A percentile compares a stretch with the other conserved stretches of the same genome.
These are phyloP conservation scores for Neoarthrinium moseri DNA, from an alignment of 2,329 filamentous ascomycete genomes.

Conservation along the genomic window DNA sequence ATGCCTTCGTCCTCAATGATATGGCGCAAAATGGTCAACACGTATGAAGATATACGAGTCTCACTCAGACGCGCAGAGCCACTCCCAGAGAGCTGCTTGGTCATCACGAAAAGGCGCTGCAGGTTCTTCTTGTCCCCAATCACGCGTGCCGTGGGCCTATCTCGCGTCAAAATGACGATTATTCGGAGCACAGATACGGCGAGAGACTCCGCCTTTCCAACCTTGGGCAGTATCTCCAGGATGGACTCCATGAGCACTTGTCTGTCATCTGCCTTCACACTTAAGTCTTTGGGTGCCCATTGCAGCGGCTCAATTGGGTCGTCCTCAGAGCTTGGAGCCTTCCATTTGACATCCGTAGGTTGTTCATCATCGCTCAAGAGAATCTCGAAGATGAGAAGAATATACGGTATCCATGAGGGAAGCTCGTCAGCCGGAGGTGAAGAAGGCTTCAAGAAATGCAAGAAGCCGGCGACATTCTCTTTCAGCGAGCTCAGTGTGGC, in stretches of 20 bases:
- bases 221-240: slow-evolving; percentile 79
- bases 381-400: slow-evolving; percentile 86
- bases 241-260: slow-evolving; percentile 71
- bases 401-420: slow-evolving; percentile 90
- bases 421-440: slow-evolving; percentile 71
- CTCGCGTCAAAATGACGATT: slow-evolving; percentile 83
- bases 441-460: slow-evolving; percentile 74
- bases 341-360: slow-evolving; percentile 74
- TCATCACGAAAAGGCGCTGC: slow-evolving; percentile 89
- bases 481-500: slow-evolving; percentile 73
- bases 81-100: slow-evolving; percentile 82
- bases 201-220: slow-evolving; percentile 83
- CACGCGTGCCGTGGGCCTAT: slow-evolving; percentile 68
- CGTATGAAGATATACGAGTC: slow-evolving; percentile 53
- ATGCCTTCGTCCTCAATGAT: slow-evolving; percentile 92
- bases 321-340: slow-evolving; percentile 48
- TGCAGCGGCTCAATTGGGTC: slow-evolving; percentile 52
- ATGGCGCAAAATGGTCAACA: slow-evolving; percentile 87
- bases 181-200: slow-evolving; percentile 82
- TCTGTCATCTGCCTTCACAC: slow-evolving; percentile 66
- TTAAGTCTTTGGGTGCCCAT: slow-evolving; percentile 57
- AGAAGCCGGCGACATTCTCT: slow-evolving; percentile 72
- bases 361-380: slow-evolving; percentile 87
- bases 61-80: slow-evolving; percentile 71
- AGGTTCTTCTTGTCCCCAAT: slow-evolving; percentile 88